phyloP scores from a whole-genome alignment of 192 early-diverging fungal genomes.

The Backusella sp. region DNA sequence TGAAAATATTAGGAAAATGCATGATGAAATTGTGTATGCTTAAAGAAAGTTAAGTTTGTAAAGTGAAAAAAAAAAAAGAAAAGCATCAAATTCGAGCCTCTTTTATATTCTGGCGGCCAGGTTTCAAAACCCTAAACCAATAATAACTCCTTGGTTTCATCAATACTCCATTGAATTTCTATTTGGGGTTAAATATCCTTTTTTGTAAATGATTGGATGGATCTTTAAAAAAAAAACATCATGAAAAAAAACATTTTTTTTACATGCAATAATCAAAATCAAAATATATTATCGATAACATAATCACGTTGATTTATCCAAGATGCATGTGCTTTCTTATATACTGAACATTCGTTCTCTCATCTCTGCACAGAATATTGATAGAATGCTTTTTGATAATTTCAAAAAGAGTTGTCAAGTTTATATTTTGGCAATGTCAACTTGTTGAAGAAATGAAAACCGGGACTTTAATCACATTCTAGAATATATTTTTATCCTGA shows the following conservation, averaged over 20 bases:
- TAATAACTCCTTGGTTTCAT: background rate
- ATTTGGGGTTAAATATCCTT: background rate
- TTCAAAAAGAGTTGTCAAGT: no score
- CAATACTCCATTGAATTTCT: background rate
- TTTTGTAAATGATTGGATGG: background rate
- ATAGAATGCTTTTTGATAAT: no score
- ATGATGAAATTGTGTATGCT: background rate
- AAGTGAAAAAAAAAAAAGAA: background rate
- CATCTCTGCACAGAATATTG: no score
- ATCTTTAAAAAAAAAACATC: background rate
- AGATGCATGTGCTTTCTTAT: background rate
- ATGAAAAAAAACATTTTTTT: background rate
- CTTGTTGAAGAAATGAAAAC: background rate
- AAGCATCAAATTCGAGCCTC: background rate
- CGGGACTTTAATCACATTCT: background rate
- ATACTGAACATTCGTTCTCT: no score
- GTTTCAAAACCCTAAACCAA: background rate
- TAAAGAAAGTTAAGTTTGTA: background rate
- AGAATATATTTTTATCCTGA: background rate
- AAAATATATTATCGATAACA: no score
- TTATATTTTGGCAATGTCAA: no score
- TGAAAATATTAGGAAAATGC: slow-evolving; percentile 10
- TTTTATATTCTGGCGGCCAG: background rate
- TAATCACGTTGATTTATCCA: background rate
- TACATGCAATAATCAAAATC: background rate